Percentiles rank a stretch among this genome's conserved stretches.
phyloP scores from a whole-genome alignment of 169 alveolate species.

The Cryptosporidium felis region DNA sequence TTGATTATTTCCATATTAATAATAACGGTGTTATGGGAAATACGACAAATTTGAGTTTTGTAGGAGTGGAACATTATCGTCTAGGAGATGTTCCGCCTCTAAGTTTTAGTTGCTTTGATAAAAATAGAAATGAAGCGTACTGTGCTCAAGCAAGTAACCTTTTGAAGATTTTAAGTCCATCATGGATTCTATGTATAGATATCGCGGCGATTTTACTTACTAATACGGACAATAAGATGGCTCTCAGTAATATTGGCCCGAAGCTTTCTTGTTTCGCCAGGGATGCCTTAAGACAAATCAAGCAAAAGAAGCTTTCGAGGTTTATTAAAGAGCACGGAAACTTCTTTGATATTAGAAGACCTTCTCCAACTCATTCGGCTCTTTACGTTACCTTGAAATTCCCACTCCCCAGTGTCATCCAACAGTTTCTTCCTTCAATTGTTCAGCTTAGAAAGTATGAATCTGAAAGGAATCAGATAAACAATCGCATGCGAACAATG shows the following conservation, averaged over 20 bases:
- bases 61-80: slow-evolving; percentile 24
- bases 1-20: no score
- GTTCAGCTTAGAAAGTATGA: slow-evolving; percentile 47
- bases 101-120: slow-evolving; percentile 12
- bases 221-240: slow-evolving; percentile 69
- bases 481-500: background rate
- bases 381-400: slow-evolving; percentile 60
- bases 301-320: slow-evolving; percentile 63
- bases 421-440: slow-evolving; percentile 54
- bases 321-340: slow-evolving; percentile 57
- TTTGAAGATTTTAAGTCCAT: slow-evolving; percentile 44
- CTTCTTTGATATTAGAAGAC: slow-evolving; percentile 68
- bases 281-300: slow-evolving; percentile 66
- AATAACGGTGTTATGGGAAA: no score
- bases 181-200: slow-evolving; percentile 67
- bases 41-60: background rate
- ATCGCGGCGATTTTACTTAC: slow-evolving; percentile 60
- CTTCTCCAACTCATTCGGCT: slow-evolving; percentile 67
- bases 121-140: slow-evolving; percentile 32
- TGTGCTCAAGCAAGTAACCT: slow-evolving; percentile 24
- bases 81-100: slow-evolving; percentile 57
- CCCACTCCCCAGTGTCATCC: slow-evolving; percentile 47
- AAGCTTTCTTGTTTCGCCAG: slow-evolving; percentile 62
- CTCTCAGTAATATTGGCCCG: slow-evolving; percentile 67
- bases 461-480: slow-evolving; percentile 21